Conservation (phyloP, 2,329 filamentous ascomycete genomes). For the Fusarium anthophilum region DNA sequence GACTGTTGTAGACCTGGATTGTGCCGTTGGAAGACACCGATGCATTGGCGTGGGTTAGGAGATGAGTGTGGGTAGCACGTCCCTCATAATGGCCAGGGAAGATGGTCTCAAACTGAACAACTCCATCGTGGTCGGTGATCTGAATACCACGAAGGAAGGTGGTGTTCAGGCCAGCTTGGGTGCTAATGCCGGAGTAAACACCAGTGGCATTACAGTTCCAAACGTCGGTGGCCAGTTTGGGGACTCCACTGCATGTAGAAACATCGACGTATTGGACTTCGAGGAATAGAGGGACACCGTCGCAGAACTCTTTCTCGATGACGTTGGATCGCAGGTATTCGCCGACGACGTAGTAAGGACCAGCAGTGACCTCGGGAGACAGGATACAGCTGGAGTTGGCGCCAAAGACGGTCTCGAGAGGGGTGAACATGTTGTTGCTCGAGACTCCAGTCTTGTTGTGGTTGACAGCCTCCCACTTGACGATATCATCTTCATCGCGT, state of each 20-base stretch:
- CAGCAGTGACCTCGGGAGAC: not conserved
- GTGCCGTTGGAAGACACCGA: slow-evolving; percentile 5
- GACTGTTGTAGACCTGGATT: slow-evolving; percentile 7
- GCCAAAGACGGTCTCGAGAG: not conserved
- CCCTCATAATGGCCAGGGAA: slow-evolving; percentile 7
- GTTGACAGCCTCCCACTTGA: slow-evolving; percentile 3
- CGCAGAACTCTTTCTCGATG: not conserved
- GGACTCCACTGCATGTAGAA: not conserved
- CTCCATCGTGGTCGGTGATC: slow-evolving; percentile 3
- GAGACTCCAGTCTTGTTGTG: slow-evolving; percentile 5
- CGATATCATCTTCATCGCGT: not conserved
- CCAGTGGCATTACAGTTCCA: slow-evolving; percentile 18
- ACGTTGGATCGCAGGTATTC: slow-evolving; percentile 13
- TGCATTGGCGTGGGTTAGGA: not conserved
- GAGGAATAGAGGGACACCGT: slow-evolving; percentile 3
- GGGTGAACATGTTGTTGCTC: not conserved
- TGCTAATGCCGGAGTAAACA: slow-evolving; percentile 1
- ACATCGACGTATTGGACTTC: slow-evolving; percentile 17
- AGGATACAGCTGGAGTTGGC: slow-evolving; percentile 16
- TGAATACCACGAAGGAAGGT: slow-evolving; percentile 12
- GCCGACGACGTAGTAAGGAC: slow-evolving; percentile 2
- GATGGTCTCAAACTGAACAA: slow-evolving; percentile 8
- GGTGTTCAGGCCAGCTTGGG: slow-evolving; percentile 1
- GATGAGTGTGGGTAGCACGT: not conserved
- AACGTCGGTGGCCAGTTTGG: not conserved